Base-by-base conservation (phyloP, 805 yeast species). In the Cyberlindnera nakhonratchasimensis region DNA sequence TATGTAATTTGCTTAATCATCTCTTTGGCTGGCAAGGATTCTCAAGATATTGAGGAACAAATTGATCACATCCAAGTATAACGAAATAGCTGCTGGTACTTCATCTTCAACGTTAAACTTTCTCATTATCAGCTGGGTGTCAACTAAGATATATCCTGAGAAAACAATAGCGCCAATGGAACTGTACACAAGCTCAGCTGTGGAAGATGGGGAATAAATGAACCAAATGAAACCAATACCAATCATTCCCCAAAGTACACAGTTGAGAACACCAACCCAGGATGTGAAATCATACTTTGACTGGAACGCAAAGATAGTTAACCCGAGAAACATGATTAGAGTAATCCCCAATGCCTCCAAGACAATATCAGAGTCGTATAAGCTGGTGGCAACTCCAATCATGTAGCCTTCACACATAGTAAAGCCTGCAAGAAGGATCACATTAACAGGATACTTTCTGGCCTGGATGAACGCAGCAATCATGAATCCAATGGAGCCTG, bases 1-100 rank as follows among this genome's bases (percentile, higher is more conserved):
- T n/a, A n/a, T n/a, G n/a, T n/a, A n/a, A n/a, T 8, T 13, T 8
- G n/a, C n/a, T 26, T 26, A 51, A 19, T 58, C 58, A 26, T 59
- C 53, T 18, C 54, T 52, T 22, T 47, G 48, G 38, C 55, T 55
- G 18, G 70, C 65, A 52, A 86, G 65, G 30, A 87, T 73, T 48
- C 95, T 71, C 59, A 88, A 72, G 46, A 89, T 80, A 63, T 77
- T 79, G 50, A 88, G 61, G 68, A 88, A 89, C 64, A 88, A 71
- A 64, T 88, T 88, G 64, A 89, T 70, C 35, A 87, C 76, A 60
- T 88, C 96, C 69, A 88, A 72, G 61, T 89, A 88, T 48, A 89
- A 71, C 52, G 77, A 67, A 58, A 89, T 79, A 13, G 91, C 79
- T 39, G 95, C 91, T 29, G 79, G 74, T n/a, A 88, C 74, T 56